phyloP scores from a whole-genome alignment of 2,329 filamentous ascomycete genomes.

The Calycina marina region DNA sequence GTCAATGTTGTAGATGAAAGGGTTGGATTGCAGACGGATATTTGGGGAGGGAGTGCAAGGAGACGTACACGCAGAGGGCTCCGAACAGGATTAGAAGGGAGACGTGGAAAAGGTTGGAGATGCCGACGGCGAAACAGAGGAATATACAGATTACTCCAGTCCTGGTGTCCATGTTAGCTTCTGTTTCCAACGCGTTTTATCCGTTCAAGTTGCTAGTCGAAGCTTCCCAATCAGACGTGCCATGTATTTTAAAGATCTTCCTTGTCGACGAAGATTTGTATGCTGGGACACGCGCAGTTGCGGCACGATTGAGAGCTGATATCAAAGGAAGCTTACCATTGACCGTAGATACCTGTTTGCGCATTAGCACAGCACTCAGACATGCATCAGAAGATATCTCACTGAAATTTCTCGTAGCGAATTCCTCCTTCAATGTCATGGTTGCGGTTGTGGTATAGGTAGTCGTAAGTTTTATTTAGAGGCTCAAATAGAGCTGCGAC shows the following conservation, averaged over 20 bases:
- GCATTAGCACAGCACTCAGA: slow-evolving; percentile 11
- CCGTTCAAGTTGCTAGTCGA: no score
- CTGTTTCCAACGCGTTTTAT: no score
- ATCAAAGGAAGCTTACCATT: slow-evolving; percentile 59
- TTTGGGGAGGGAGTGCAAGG: not conserved
- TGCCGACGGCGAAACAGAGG: slow-evolving; percentile 53
- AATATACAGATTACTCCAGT: slow-evolving; percentile 57
- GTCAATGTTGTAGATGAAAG: no score
- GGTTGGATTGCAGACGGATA: slow-evolving; percentile 27
- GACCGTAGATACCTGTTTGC: slow-evolving; percentile 52
- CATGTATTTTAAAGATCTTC: no score
- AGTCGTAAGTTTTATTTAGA: no score
- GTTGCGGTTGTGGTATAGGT: slow-evolving; percentile 27
- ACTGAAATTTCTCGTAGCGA: slow-evolving; percentile 63
- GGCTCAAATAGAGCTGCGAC: no score
- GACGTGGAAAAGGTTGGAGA: slow-evolving; percentile 49
- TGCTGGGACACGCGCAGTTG: no score
- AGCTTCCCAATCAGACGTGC: no score
- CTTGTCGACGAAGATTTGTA: not conserved
- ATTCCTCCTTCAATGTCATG: slow-evolving; percentile 60
- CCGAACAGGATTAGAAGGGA: slow-evolving; percentile 30
- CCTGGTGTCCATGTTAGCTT: slow-evolving; percentile 29
- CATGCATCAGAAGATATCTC: slow-evolving; percentile 23
- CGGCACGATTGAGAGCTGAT: no score
- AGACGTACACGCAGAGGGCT: slow-evolving; percentile 37